Conservation (phyloP, 1,139 yeast species). For the Trichomonascaceae sp. region DNA sequence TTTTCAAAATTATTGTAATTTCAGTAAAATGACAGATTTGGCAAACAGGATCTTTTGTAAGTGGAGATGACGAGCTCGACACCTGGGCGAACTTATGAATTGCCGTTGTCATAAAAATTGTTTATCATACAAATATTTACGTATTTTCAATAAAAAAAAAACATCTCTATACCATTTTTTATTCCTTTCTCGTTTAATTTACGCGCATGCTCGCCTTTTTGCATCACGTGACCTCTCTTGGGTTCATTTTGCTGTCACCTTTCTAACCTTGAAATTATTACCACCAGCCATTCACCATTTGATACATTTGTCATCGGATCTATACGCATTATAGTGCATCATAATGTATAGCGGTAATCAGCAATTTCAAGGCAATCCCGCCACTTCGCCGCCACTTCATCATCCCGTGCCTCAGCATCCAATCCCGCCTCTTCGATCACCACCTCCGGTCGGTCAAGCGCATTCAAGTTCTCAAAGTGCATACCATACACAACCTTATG, state of each 20-base stretch:
- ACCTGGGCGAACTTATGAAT: too few species aligned
- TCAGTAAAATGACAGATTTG: neutral
- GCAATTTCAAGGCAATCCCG: constrained; percentile 6
- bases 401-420: constrained; percentile 45
- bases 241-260: neutral
- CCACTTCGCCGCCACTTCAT: constrained; percentile 35
- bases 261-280: neutral
- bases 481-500: constrained; percentile 3
- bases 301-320: neutral
- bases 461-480: constrained; percentile 10
- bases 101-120: too few species aligned
- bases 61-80: too few species aligned
- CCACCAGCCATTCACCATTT: neutral
- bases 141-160: too few species aligned
- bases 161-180: neutral
- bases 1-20: too few species aligned
- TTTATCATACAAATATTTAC: neutral
- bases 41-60: neutral
- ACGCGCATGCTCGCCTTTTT: neutral
- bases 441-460: constrained; percentile 29
- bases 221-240: neutral
- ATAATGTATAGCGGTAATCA: neutral
- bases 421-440: constrained; percentile 35
- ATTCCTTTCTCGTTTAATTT: neutral
- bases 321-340: neutral